phyloP scores from a whole-genome alignment of 345 rosid species.

The Gossypioides kirkii region DNA sequence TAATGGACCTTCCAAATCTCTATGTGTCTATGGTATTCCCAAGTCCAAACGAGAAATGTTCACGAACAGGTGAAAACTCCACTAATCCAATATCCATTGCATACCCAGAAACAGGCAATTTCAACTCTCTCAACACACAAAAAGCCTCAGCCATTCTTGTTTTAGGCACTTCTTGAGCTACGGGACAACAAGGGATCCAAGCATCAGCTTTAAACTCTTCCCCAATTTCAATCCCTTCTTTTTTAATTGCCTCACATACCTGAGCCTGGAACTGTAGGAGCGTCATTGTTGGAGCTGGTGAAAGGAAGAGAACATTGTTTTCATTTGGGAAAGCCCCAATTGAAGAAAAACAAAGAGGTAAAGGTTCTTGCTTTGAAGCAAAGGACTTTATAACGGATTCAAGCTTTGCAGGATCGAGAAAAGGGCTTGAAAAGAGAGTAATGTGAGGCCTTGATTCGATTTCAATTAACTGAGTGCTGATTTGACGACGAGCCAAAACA shows the following conservation, averaged over 20 bases:
- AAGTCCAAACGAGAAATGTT: constrained; percentile 71
- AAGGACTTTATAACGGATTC: constrained; percentile 50
- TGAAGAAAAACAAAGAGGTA: constrained; percentile 56
- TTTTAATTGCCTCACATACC: constrained; percentile 65
- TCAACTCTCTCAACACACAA: constrained; percentile 83
- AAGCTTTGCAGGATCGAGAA: constrained; percentile 55
- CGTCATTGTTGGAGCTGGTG: constrained; percentile 65
- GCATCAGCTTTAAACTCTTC: constrained; percentile 62
- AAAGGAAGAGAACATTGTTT: constrained; percentile 61
- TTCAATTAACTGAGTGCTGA: constrained; percentile 83
- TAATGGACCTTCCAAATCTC: constrained; percentile 17
- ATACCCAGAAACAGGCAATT: constrained; percentile 79
- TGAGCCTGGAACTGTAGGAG: constrained; percentile 74
- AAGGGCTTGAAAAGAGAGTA: constrained; percentile 62
- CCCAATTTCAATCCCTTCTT: constrained; percentile 75
- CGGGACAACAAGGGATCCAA: constrained; percentile 83
- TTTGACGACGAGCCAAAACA: constrained; percentile 95
- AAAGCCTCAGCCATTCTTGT: constrained; percentile 75
- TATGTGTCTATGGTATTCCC: constrained; percentile 56
- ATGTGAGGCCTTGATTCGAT: constrained; percentile 95
- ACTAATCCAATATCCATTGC: constrained; percentile 85
- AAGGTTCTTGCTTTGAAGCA: constrained; percentile 70
- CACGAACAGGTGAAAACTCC: constrained; percentile 82
- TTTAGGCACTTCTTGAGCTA: constrained; percentile 79
- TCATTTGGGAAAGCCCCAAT: constrained; percentile 67